A percentile compares a stretch with the other conserved stretches of the same genome.
These are phyloP conservation scores for Penicillium crustosum DNA, from an alignment of 2,329 filamentous ascomycete species.

Conservation along the genomic window DNA sequence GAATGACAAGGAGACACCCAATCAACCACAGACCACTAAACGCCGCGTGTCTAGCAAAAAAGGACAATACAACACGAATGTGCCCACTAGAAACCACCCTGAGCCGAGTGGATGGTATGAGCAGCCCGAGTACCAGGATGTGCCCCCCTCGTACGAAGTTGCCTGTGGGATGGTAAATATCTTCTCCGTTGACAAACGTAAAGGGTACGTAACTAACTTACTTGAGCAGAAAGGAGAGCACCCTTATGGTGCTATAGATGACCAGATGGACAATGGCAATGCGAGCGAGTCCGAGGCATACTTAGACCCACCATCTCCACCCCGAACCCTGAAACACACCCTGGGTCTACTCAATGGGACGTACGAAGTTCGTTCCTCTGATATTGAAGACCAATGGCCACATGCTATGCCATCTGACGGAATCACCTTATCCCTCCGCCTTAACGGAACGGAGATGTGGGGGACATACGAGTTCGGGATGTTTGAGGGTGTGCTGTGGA, in stretches of 20 bases:
- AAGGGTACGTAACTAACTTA: neutral
- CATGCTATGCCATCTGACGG: neutral
- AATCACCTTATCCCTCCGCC: neutral
- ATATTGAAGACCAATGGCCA: neutral
- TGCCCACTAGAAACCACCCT: no score
- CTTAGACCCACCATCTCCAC: neutral
- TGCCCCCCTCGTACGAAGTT: neutral
- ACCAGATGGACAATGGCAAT: neutral
- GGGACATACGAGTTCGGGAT: neutral
- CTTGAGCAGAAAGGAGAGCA: neutral
- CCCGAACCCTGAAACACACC: neutral
- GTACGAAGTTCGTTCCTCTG: neutral
- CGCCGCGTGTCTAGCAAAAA: neutral
- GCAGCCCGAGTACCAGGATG: neutral
- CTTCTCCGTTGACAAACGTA: neutral
- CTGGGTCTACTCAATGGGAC: slow-evolving; percentile 2
- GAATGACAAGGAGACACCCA: neutral
- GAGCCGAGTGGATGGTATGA: neutral
- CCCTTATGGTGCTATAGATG: neutral
- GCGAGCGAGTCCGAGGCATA: neutral
- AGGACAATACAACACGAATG: neutral
- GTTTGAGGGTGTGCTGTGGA: neutral
- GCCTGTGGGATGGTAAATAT: neutral
- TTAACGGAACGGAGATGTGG: neutral
- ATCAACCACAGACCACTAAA: neutral